Base-by-base conservation (phyloP, 2,329 filamentous ascomycete genomes). In the Ophiostoma himal-ulmi region DNA sequence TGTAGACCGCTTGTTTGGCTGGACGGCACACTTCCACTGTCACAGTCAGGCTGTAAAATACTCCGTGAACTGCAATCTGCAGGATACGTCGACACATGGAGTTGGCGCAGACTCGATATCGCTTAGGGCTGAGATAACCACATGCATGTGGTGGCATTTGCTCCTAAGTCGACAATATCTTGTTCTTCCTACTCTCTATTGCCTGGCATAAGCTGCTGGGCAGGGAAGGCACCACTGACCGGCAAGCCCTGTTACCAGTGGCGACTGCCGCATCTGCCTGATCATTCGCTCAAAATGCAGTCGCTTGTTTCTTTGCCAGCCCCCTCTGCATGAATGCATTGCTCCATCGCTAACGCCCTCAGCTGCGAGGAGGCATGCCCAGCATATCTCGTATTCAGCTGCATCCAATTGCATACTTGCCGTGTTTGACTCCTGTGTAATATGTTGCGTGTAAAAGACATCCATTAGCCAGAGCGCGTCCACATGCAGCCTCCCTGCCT, bases 401-500 rank as follows among this genome's bases (percentile, higher is more conserved):
- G 26, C 57, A 62, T 34, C 57, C 57, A 62, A 34, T 62, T 62
- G 10, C 57, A 62, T 20, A 34, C 26, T 34, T 62, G 57, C 57
- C 52, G 52, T 57, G 52, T 57, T 57, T 10, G n/a, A 57, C 52
- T 57, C 52, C 52, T 22, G 52, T 62, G 57, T 34, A 20, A 60
- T 60, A 60, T 57, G 22, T 22, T 54, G 36, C 26, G 14, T 62
- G 57, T 34, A 62, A 34, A 26, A 62, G 26, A 62, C 57, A 34
- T 62, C 14, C 57, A 34, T 62, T 20, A 26, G 54, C 26, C 62
- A 65, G 34, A 34, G 17, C 48, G 36, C 62, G 62, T 39, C 34
- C 17, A 17, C 20, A 17, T 65, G 62, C 62, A 65, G 34, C 34
- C 62, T 39, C 62, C 62, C 62, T 65, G 62, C 26, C 62, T 37